phyloP scores from a whole-genome alignment of 75 land plant species.

The Larix kaempferi region DNA sequence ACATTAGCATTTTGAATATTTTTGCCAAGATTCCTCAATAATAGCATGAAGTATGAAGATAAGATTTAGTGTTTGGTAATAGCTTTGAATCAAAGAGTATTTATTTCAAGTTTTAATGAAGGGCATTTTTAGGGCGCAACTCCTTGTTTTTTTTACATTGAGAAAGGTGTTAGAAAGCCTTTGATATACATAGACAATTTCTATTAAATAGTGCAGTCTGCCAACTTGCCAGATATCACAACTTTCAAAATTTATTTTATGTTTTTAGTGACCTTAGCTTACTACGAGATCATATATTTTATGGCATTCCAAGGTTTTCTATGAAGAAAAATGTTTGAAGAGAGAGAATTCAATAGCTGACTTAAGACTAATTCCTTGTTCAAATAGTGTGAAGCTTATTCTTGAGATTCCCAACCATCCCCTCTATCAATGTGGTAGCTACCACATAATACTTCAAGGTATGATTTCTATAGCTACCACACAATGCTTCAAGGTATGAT shows the following conservation, averaged over 20 bases:
- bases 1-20: too few species aligned
- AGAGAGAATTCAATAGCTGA: neutral
- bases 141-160: too few species aligned
- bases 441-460: slow-evolving; percentile 48
- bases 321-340: neutral
- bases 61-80: too few species aligned
- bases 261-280: too few species aligned
- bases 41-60: too few species aligned
- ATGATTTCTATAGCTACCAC: neutral
- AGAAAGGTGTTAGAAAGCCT: too few species aligned
- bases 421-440: slow-evolving; percentile 46
- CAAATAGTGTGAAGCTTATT: slow-evolving; percentile 45
- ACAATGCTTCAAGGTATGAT: neutral
- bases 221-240: neutral
- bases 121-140: too few species aligned
- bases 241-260: too few species aligned
- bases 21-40: too few species aligned
- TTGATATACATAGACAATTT: too few species aligned
- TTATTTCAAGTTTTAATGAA: too few species aligned
- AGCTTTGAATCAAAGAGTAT: too few species aligned
- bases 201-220: neutral
- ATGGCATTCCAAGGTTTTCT: neutral
- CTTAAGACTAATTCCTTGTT: slow-evolving; percentile 40
- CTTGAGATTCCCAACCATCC: slow-evolving; percentile 37
- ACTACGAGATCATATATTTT: neutral